Conservation (phyloP, 192 early-diverging fungal genomes). For the Rhizophlyctis rosea region DNA sequence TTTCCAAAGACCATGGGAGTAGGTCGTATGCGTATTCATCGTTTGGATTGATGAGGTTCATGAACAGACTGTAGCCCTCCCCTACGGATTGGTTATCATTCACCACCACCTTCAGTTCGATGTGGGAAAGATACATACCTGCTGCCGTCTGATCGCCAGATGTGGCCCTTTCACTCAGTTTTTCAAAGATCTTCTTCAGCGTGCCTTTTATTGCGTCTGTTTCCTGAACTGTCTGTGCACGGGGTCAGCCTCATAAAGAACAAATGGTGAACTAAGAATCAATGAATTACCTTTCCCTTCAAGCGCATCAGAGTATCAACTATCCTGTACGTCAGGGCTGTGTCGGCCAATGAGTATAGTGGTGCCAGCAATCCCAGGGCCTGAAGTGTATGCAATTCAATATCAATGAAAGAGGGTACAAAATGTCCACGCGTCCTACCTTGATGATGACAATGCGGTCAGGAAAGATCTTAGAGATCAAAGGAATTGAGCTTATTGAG, state of each 20-base stretch:
- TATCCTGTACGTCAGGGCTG: slow-evolving; percentile 39
- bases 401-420: not conserved
- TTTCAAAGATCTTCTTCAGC: slow-evolving; percentile 43
- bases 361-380: slow-evolving; percentile 48
- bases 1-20: slow-evolving; percentile 52
- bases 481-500: slow-evolving; percentile 40
- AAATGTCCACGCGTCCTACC: slow-evolving; percentile 15
- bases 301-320: slow-evolving; percentile 40
- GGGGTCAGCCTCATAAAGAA: not conserved
- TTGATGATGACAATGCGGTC: slow-evolving; percentile 55
- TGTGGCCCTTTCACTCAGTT: slow-evolving; percentile 19
- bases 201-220: slow-evolving; percentile 46
- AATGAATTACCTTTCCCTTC: slow-evolving; percentile 40
- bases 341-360: slow-evolving; percentile 40
- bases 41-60: slow-evolving; percentile 42
- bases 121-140: not conserved
- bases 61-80: slow-evolving; percentile 40
- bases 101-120: not conserved
- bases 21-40: slow-evolving; percentile 55
- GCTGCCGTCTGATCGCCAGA: not conserved
- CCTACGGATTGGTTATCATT: slow-evolving; percentile 6
- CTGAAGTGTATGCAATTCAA: slow-evolving; percentile 17
- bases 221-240: slow-evolving; percentile 41
- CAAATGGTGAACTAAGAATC: slow-evolving; percentile 7
- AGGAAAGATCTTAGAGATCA: slow-evolving; percentile 46